Evolutionary conservation across 768 basidiomycete species (phyloP), one percentile per base, ranked within the genome.

Genomic region (Candolleomyces eurysporus): DNA sequence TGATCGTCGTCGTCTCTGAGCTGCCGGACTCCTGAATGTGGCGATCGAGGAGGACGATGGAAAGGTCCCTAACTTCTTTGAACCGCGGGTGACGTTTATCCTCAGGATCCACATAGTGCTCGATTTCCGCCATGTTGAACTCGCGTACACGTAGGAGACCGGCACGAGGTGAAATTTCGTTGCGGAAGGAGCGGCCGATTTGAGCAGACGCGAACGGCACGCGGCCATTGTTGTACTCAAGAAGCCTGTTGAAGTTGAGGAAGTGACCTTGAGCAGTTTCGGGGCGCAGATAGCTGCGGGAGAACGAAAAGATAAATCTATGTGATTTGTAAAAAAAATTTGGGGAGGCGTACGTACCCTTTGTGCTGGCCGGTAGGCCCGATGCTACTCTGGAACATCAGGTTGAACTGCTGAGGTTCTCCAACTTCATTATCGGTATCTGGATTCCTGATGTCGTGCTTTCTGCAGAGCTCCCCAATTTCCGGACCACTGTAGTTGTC

Each of bases 71-170:
- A 61, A 91, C 86, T 65, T 96, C 92, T 52, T 72, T 70, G 80
- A 98, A 99, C n/a, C 87, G 84, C 26, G 82, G 78, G 75, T 98
- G 97, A 5, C 74, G 77, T 78, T 98, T 99, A 78, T 97, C 88
- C 48, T 83, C 82, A 14, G 97, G 97, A 79, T 98, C 97, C 66
- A 99, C 97, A 65, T 81, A 99, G 79, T 99, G 97, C 77, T 99
- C 97, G 71, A 99, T 97, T 79, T 99, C 97, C 50, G 95, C 97
- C 96, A 98, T 97, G 11, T 94, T 97, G 78, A 98, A 99, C 74
- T 99, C 97, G 66, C 96, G 92, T 36, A 98, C 96, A 63, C 97
- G 95, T 51, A 99, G 84, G 45, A 99, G 83, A 57, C 97, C 97
- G 43, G 96, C 94, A 59, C 94, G 91, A 14, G 97, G 97, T 0